These are phyloP conservation scores for Bipolaris oryzae DNA, from an alignment of 2,329 filamentous ascomycete species.

Conservation along the genomic window DNA sequence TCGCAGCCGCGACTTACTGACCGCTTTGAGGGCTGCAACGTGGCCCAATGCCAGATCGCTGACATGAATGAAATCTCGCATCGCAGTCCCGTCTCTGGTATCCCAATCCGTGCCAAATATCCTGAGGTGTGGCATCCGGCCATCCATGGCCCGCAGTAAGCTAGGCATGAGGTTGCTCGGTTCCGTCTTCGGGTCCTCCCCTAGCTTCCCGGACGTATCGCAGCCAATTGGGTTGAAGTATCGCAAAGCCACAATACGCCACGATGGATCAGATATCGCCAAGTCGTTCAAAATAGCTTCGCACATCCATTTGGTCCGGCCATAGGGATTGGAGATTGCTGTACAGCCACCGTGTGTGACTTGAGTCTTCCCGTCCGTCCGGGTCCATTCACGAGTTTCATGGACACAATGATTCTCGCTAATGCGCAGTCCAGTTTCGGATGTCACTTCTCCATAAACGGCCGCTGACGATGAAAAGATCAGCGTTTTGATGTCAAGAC, in stretches of 20 bases:
- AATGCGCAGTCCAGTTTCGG: slow-evolving; percentile 49
- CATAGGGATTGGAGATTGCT: slow-evolving; percentile 64
- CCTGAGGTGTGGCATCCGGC: too few species aligned
- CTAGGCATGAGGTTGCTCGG: too few species aligned
- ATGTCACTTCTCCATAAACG: slow-evolving; percentile 50
- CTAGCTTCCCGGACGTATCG: slow-evolving; percentile 63
- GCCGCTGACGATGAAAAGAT: slow-evolving; percentile 68
- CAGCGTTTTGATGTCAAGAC: slow-evolving; percentile 64
- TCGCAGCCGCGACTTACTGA: slow-evolving; percentile 1
- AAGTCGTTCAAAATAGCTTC: slow-evolving; percentile 67
- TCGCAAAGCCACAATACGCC: slow-evolving; percentile 65
- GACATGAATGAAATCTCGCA: slow-evolving; percentile 70
- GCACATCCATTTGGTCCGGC: slow-evolving; percentile 67
- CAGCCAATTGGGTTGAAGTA: slow-evolving; percentile 70
- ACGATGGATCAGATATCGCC: slow-evolving; percentile 61
- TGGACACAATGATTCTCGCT: slow-evolving; percentile 59
- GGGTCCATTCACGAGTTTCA: slow-evolving; percentile 35
- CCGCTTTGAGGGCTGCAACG: slow-evolving; percentile 58
- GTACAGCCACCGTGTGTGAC: slow-evolving; percentile 12
- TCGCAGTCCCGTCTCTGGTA: slow-evolving; percentile 65
- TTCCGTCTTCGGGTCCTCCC: slow-evolving; percentile 58
- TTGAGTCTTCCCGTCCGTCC: not conserved
- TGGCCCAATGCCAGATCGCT: slow-evolving; percentile 66
- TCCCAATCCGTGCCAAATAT: slow-evolving; percentile 57
- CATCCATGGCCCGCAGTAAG: too few species aligned